Evolutionary conservation across 805 yeast genomes (phyloP).

Genomic region (Kregervanrija fluxuum): DNA sequence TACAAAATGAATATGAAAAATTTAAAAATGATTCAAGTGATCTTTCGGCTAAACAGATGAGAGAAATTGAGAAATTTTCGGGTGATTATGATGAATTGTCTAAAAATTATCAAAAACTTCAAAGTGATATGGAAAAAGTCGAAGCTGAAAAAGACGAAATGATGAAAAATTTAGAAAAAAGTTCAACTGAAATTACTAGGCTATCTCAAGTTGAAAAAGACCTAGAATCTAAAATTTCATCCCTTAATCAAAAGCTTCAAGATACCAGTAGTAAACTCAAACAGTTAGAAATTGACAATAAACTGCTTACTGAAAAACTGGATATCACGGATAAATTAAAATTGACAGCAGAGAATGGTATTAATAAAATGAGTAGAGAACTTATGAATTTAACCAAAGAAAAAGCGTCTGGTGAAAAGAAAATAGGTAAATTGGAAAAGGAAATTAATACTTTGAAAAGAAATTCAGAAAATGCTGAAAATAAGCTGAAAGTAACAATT

Average conservation of each 20-base stretch:
- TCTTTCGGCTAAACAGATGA: constrained; percentile 11
- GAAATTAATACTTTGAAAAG: constrained; percentile 27
- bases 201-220: constrained; percentile 18
- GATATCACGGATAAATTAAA: constrained; percentile 29
- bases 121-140: constrained; percentile 28
- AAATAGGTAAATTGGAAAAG: constrained; percentile 35
- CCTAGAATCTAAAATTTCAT: constrained; percentile 29
- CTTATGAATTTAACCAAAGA: constrained; percentile 57
- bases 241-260: constrained; percentile 13
- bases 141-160: constrained; percentile 23
- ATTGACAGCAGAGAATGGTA: constrained; percentile 66
- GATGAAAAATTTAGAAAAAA: constrained; percentile 14
- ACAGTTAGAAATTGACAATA: constrained; percentile 14
- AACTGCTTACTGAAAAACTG: constrained; percentile 26
- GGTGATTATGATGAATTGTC: constrained; percentile 29
- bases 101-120: constrained; percentile 14
- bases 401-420: constrained; percentile 43
- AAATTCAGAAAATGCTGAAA: constrained; percentile 29
- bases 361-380: constrained; percentile 86
- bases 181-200: constrained; percentile 21
- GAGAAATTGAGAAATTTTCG: constrained; percentile 17
- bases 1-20: constrained; percentile 12
- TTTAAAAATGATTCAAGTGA: constrained; percentile 15
- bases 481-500: constrained; percentile 18
- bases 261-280: constrained; percentile 16